Evolutionary conservation across 352 stramenopile genomes (phyloP), one percentile per base, ranked within the genome.

Genomic region (Phytophthora citricola): DNA sequence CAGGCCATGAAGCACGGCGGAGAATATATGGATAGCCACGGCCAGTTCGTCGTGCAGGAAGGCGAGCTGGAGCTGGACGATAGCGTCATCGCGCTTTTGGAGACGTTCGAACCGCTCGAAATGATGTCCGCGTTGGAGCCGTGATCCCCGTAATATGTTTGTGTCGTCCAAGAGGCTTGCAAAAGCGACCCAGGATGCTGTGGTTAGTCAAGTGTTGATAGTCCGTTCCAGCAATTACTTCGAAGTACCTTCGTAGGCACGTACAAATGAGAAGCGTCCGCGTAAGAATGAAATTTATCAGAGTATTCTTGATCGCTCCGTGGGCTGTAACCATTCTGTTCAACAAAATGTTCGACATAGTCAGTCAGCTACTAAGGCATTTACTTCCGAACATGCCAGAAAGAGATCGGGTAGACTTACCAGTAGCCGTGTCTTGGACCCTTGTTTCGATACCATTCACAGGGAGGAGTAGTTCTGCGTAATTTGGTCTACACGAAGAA

Each of bases 401-500:
- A 15, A 50, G 5, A 51, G 1, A 49, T 40, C 11, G 9, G 44
- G 5, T 26, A 41, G 36, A n/a, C 17, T 41, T 60, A 51, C 52
- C 39, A 22, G n/a, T 26, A 31, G 17, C 29, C 10, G 22, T 32
- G 39, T 9, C n/a, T 11, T 15, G 10, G 12, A 5, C 11, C n/a
- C 6, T 14, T 14, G 40, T 31, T 20, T 15, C n/a, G 29, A 52
- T 58, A 10, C 17, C 17, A 20, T 20, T 20, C 17, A 20, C 17
- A 20, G 17, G 17, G 55, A 63, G 2, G 17, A 40, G 41, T 92
- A 92, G 64, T 89, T 91, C n/a, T 77, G 73, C 8, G 87, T 78
- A 38, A 93, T 69, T 43, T 93, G 85, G 55, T 92, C 85, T n/a
- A 91, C 67, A 20, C 71, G 71, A 12, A 93, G 72, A 58, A 92